A percentile compares a stretch with the other conserved stretches of the same genome.
Evolutionary conservation across 768 basidiomycete species (phyloP).

Genomic region (Pulveroboletus sp.): DNA sequence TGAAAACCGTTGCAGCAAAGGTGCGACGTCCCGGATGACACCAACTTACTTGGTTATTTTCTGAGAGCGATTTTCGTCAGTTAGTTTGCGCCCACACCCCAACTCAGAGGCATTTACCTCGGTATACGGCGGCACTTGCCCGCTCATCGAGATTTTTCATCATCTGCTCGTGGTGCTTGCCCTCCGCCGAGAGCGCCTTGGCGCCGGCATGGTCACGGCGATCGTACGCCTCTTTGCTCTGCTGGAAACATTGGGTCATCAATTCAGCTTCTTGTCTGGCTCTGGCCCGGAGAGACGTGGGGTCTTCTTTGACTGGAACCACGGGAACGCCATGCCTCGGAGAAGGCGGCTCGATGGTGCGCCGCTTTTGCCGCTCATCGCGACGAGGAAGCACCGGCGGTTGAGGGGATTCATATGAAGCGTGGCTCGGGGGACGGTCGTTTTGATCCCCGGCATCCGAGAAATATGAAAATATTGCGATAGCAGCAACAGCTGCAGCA

Average conservation of each 20-base stretch:
- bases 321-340: neutral
- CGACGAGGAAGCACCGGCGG: neutral
- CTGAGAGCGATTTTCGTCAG: conserved; percentile 32
- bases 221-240: conserved; percentile 71
- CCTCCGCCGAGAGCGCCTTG: conserved; percentile 75
- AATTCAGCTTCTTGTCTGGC: conserved; percentile 76
- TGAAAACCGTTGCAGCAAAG: conserved; percentile 22
- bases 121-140: conserved; percentile 83
- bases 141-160: conserved; percentile 76
- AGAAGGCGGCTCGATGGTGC: neutral
- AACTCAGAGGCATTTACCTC: conserved; percentile 36
- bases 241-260: conserved; percentile 62
- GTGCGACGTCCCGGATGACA: neutral
- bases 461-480: conserved; percentile 8
- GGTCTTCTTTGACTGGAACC: conserved; percentile 31
- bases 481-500: conserved; percentile 9
- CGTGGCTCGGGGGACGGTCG: neutral
- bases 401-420: neutral
- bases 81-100: neutral
- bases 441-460: conserved; percentile 1
- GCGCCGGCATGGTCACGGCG: conserved; percentile 69
- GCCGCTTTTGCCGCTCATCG: conserved; percentile 8
- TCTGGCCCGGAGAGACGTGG: conserved; percentile 59
- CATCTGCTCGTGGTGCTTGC: conserved; percentile 67
- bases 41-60: conserved; percentile 70